Conservation (phyloP, 495 filamentous ascomycete species). For the Aspergillus sclerotiicarbonarius region DNA sequence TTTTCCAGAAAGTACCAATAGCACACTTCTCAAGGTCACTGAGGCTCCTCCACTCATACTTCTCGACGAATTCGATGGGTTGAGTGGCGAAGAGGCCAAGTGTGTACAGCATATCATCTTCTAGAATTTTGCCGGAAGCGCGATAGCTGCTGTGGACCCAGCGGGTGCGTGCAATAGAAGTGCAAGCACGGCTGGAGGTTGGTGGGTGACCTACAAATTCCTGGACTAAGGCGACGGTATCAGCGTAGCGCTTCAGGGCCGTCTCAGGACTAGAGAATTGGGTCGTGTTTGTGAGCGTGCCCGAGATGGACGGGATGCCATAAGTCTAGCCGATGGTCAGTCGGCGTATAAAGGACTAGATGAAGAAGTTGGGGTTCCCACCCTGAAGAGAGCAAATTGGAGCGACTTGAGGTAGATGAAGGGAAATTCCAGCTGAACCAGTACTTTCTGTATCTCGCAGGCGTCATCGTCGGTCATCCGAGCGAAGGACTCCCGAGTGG, state of each 20-base stretch:
- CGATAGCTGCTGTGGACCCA: constrained; percentile 63
- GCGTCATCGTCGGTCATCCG: constrained; percentile 65
- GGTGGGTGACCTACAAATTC: constrained; percentile 54
- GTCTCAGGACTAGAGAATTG: constrained; percentile 54
- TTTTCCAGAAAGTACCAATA: constrained; percentile 64
- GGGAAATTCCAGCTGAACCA: constrained; percentile 57
- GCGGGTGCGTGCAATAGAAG: constrained; percentile 62
- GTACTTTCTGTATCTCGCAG: constrained; percentile 49
- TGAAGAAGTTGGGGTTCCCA: constrained; percentile 16
- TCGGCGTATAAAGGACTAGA: not conserved
- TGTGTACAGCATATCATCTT: constrained; percentile 68
- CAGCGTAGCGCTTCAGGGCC: constrained; percentile 61
- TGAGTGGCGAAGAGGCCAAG: constrained; percentile 60
- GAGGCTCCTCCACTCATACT: constrained; percentile 63
- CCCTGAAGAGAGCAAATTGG: constrained; percentile 66
- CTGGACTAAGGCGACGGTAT: constrained; percentile 57
- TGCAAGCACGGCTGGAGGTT: constrained; percentile 43
- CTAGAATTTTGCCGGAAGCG: constrained; percentile 56
- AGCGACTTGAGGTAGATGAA: constrained; percentile 53
- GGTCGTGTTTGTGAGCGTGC: constrained; percentile 54
- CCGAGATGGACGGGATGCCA: constrained; percentile 61
- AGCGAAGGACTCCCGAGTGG: constrained; percentile 52
- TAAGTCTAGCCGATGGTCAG: constrained; percentile 50
- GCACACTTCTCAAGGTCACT: constrained; percentile 65
- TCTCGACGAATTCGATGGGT: constrained; percentile 54